A percentile compares a stretch with the other conserved stretches of the same genome.
Evolutionary conservation across 495 filamentous ascomycete species (phyloP).

Genomic region (Terfezia claveryi): DNA sequence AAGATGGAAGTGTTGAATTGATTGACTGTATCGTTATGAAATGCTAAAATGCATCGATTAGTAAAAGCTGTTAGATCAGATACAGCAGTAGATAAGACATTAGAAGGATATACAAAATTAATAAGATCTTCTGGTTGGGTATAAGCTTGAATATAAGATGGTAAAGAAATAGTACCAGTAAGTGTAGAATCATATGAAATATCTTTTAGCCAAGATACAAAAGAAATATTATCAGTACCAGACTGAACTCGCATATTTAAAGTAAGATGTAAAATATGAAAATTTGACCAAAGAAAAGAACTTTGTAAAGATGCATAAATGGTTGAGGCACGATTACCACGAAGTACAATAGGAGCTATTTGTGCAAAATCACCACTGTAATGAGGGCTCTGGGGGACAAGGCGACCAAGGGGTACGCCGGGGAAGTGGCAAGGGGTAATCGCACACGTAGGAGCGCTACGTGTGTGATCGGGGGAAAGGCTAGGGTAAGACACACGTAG

Average conservation of each 20-base stretch:
- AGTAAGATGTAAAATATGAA: background rate
- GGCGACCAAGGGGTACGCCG: too few species aligned
- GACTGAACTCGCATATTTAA: background rate
- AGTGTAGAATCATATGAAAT: background rate
- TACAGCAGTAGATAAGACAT: background rate
- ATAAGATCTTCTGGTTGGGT: background rate
- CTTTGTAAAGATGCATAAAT: background rate
- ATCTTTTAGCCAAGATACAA: background rate
- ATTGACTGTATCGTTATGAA: background rate
- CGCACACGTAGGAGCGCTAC: too few species aligned
- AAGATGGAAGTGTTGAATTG: background rate
- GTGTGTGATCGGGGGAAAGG: too few species aligned
- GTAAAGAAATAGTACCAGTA: background rate
- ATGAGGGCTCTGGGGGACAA: too few species aligned
- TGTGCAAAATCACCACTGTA: background rate
- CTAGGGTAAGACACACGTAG: too few species aligned
- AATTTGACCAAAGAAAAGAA: background rate
- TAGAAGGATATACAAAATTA: background rate
- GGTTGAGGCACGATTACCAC: background rate
- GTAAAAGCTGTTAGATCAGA: background rate
- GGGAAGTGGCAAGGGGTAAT: too few species aligned
- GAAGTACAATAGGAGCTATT: background rate
- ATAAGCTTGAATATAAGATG: background rate
- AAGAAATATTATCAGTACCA: background rate
- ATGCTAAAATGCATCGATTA: background rate